phyloP scores from a whole-genome alignment of 2,329 filamentous ascomycete genomes.

The Exutisphaerella laricina region DNA sequence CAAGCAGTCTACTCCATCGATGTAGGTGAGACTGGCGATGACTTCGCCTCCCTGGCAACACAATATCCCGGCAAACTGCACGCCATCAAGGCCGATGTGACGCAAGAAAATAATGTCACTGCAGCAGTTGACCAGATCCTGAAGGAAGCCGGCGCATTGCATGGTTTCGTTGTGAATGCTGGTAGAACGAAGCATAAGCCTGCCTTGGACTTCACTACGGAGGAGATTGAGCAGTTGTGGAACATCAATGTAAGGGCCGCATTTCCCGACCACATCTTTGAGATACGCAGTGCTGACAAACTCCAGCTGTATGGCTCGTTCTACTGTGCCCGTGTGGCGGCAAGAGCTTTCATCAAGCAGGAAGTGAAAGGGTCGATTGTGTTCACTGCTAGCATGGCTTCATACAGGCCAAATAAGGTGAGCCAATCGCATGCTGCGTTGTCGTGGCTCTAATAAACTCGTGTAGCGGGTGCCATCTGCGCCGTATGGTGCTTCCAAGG shows the following conservation, averaged over 20 bases:
- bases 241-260: slow-evolving; percentile 33
- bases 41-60: slow-evolving; percentile 38
- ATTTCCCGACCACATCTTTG: neutral
- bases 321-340: slow-evolving; percentile 39
- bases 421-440: slow-evolving; percentile 33
- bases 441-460: slow-evolving; percentile 18
- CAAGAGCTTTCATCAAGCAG: slow-evolving; percentile 41
- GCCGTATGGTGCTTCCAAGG: slow-evolving; percentile 44
- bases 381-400: slow-evolving; percentile 44
- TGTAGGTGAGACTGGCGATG: slow-evolving; percentile 40
- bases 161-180: slow-evolving; percentile 50
- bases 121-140: slow-evolving; percentile 44
- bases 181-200: slow-evolving; percentile 50
- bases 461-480: slow-evolving; percentile 37
- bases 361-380: slow-evolving; percentile 42
- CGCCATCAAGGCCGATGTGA: slow-evolving; percentile 44
- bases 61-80: slow-evolving; percentile 39
- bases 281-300: slow-evolving; percentile 2
- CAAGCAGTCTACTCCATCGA: slow-evolving; percentile 44
- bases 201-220: slow-evolving; percentile 46
- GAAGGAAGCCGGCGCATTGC: slow-evolving; percentile 39
- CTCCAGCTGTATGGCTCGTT: slow-evolving; percentile 42
- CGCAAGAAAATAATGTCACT: slow-evolving; percentile 42
- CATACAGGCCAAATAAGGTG: slow-evolving; percentile 41
- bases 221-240: slow-evolving; percentile 44